Conservation (phyloP, 371 early-diverging fungal genomes). For the Capillidium rhysosporum region DNA sequence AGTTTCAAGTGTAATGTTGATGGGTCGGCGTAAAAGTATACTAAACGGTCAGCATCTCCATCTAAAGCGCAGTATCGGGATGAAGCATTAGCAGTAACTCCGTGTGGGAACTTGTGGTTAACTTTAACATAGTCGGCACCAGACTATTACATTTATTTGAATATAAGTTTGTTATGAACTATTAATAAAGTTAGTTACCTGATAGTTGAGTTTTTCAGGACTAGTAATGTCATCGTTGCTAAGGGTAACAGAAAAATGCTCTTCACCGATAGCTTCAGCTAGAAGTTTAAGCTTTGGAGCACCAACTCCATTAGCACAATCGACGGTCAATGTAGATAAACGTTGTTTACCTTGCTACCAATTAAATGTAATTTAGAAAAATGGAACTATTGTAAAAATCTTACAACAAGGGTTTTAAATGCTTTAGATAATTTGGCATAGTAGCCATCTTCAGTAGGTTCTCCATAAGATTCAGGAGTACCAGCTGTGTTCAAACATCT, state of each 20-base stretch:
- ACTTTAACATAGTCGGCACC: constrained; percentile 98
- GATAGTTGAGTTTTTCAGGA: constrained; percentile 57
- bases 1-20: constrained; percentile 61
- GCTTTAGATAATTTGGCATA: constrained; percentile 70
- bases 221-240: constrained; percentile 49
- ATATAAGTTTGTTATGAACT: background rate
- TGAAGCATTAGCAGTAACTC: constrained; percentile 29
- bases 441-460: constrained; percentile 81
- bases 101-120: constrained; percentile 59
- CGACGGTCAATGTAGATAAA: constrained; percentile 52
- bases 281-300: constrained; percentile 77
- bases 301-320: constrained; percentile 95
- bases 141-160: constrained; percentile 37
- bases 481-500: constrained; percentile 66
- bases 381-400: background rate
- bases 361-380: background rate
- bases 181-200: constrained; percentile 23
- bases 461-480: constrained; percentile 70
- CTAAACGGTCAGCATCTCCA: constrained; percentile 98
- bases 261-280: constrained; percentile 32
- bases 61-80: constrained; percentile 82
- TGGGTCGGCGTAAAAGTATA: constrained; percentile 74
- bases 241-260: constrained; percentile 35
- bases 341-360: constrained; percentile 46
- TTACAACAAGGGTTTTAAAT: constrained; percentile 56